Conservation (phyloP, 306 rosid genomes). For the Dalbergia cultrata region DNA sequence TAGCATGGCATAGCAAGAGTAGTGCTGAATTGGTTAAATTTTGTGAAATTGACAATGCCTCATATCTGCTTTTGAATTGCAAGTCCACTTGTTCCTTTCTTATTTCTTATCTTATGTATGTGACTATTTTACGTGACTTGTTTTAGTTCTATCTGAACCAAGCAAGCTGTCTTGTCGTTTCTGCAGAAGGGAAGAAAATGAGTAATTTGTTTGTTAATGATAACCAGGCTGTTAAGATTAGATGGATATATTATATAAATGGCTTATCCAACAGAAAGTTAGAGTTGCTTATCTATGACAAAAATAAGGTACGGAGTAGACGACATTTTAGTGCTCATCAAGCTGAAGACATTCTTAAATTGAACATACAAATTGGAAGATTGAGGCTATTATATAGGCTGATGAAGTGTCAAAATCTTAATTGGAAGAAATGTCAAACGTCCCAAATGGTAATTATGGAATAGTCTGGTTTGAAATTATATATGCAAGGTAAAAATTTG, state of each 20-base stretch:
- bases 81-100: conserved; percentile 29
- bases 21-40: neutral
- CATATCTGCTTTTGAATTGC: neutral
- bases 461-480: no score
- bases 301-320: neutral
- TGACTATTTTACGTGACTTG: neutral
- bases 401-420: neutral
- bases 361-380: neutral
- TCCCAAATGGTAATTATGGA: neutral
- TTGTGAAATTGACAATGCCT: neutral
- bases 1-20: neutral
- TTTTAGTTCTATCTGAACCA: neutral
- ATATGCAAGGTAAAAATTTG: neutral
- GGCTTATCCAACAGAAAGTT: neutral
- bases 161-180: conserved; percentile 15
- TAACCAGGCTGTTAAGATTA: neutral
- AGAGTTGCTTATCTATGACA: neutral
- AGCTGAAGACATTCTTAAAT: neutral
- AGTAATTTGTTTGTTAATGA: neutral
- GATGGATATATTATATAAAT: neutral
- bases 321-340: neutral
- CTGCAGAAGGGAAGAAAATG: neutral
- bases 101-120: neutral
- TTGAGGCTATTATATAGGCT: neutral
- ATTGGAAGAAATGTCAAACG: neutral